Conservation (phyloP, 371 early-diverging fungal genomes). For the Catenaria anguillulae region DNA sequence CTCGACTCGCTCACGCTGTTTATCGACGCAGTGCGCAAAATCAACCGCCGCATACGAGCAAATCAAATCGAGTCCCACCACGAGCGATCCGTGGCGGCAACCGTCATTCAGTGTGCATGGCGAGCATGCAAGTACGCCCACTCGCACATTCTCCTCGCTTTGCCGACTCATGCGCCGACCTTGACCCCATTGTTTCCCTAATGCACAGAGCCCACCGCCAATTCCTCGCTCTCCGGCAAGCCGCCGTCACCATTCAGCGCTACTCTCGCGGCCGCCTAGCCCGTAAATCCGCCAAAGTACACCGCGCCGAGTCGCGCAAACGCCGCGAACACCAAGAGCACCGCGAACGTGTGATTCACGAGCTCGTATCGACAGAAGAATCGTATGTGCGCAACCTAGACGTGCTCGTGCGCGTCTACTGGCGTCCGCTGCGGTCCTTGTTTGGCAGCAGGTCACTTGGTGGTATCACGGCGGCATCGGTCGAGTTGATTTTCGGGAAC, state of each 20-base stretch:
- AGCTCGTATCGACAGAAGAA: not conserved
- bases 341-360: not conserved
- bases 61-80: not conserved
- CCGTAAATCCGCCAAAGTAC: not conserved
- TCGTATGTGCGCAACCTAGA: slow-evolving; percentile 6
- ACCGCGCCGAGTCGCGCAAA: not conserved
- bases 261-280: not conserved
- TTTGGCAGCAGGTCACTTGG: too few relatives aligned
- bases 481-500: slow-evolving; percentile 7
- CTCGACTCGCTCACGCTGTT: not conserved
- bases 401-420: slow-evolving; percentile 3
- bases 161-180: too few relatives aligned
- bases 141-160: not conserved
- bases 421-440: not conserved
- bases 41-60: not conserved
- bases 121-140: not conserved
- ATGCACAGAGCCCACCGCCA: not conserved
- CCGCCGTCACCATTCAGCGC: not conserved
- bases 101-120: not conserved
- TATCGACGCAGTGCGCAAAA: not conserved
- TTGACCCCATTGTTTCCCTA: too few relatives aligned
- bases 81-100: not conserved
- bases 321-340: not conserved
- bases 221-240: not conserved
- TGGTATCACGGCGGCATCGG: not conserved